phyloP scores from a whole-genome alignment of 208 protist genomes.

The Trypanosoma theileri region DNA sequence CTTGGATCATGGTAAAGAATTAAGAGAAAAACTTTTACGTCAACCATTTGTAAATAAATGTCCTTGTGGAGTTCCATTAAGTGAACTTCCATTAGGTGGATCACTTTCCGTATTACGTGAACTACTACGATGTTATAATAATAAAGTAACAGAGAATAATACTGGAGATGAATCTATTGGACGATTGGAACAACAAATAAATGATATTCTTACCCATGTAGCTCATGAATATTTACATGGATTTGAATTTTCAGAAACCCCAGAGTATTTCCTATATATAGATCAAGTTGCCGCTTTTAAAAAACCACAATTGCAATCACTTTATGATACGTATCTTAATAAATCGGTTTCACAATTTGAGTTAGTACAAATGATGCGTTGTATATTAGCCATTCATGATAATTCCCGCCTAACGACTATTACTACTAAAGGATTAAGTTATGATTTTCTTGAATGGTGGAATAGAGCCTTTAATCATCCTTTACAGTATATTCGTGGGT shows the following conservation, averaged over 20 bases:
- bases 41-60: slow-evolving; percentile 30
- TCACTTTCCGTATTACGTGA: slow-evolving; percentile 25
- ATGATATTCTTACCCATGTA: slow-evolving; percentile 45
- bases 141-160: slow-evolving; percentile 12
- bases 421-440: slow-evolving; percentile 56
- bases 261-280: slow-evolving; percentile 85
- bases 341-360: slow-evolving; percentile 78
- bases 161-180: slow-evolving; percentile 28
- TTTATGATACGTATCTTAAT: slow-evolving; percentile 85
- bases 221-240: slow-evolving; percentile 33
- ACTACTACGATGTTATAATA: slow-evolving; percentile 31
- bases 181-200: slow-evolving; percentile 41
- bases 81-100: slow-evolving; percentile 38
- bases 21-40: slow-evolving; percentile 23
- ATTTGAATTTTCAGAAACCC: slow-evolving; percentile 21
- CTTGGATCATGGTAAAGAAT: slow-evolving; percentile 7
- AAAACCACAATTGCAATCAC: slow-evolving; percentile 56
- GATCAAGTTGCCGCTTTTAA: slow-evolving; percentile 83
- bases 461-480: slow-evolving; percentile 56
- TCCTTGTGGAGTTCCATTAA: slow-evolving; percentile 39
- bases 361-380: slow-evolving; percentile 86
- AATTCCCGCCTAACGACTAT: slow-evolving; percentile 69
- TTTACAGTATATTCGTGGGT: slow-evolving; percentile 75
- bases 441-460: slow-evolving; percentile 69
- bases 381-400: slow-evolving; percentile 69